Percentiles rank a stretch among this genome's conserved stretches.
phyloP scores from a whole-genome alignment of 352 stramenopile species.

The Elongisporangium undulatum region DNA sequence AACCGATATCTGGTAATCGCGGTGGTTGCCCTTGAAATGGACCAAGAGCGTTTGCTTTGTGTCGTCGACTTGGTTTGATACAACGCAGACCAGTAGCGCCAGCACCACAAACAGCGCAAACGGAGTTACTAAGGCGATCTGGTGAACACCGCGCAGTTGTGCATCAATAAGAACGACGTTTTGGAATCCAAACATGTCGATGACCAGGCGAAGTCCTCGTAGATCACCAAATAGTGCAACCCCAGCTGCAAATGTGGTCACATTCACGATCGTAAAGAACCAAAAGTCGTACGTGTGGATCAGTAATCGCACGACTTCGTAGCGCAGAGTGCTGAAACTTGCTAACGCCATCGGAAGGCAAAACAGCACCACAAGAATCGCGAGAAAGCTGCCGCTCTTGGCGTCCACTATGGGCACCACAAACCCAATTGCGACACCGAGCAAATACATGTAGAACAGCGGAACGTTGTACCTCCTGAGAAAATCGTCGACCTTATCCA shows the following conservation, averaged over 20 bases:
- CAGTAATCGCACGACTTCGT: conserved; percentile 28
- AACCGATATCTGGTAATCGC: conserved; percentile 10
- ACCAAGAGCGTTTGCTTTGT: conserved; percentile 11
- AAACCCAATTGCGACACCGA: conserved; percentile 16
- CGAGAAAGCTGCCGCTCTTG: conserved; percentile 5
- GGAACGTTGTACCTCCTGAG: conserved; percentile 16
- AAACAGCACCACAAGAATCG: conserved; percentile 12
- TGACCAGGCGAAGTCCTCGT: conserved; percentile 12
- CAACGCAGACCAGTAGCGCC: conserved; percentile 19
- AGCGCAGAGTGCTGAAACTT: conserved; percentile 23
- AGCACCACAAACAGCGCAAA: conserved; percentile 4
- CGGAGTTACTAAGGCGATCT: conserved; percentile 4
- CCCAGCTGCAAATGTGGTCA: conserved; percentile 16
- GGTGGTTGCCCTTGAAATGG: conserved; percentile 10
- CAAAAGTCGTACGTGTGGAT: conserved; percentile 34
- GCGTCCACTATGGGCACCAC: conserved; percentile 16
- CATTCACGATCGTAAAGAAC: conserved; percentile 28
- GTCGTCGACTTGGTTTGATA: conserved; percentile 16
- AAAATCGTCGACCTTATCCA: conserved; percentile 14
- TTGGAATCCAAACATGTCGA: conserved; percentile 27
- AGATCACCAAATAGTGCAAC: conserved; percentile 22
- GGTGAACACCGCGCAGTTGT: conserved; percentile 18
- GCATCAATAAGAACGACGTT: conserved; percentile 25
- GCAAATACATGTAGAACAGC: conserved; percentile 12
- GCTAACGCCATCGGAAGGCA: conserved; percentile 19